Percentiles rank a stretch among this genome's conserved stretches.
These are phyloP conservation scores for Aspergillus arachidicola DNA, from an alignment of 2,329 filamentous ascomycete genomes.

Conservation along the genomic window DNA sequence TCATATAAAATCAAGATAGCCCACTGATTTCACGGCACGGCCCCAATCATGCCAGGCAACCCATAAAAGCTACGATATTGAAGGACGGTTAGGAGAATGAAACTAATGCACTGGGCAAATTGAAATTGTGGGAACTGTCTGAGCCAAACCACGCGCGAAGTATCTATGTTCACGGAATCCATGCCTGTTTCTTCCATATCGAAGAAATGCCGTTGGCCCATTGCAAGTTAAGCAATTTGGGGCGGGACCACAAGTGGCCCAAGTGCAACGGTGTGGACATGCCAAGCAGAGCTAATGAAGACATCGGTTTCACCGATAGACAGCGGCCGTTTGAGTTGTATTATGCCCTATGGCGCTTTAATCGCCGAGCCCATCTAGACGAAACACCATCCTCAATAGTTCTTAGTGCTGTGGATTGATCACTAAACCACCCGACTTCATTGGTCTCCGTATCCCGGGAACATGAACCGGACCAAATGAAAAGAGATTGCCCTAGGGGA, in stretches of 20 bases:
- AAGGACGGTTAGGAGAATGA: constrained; percentile 10
- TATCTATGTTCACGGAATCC: background rate
- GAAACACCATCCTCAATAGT: constrained; percentile 14
- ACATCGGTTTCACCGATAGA: constrained; percentile 16
- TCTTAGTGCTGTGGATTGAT: constrained; percentile 14
- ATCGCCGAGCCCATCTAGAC: constrained; percentile 15
- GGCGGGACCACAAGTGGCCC: constrained; percentile 6
- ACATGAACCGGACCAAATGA: background rate
- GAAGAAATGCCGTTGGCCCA: constrained; percentile 6
- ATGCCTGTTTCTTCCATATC: constrained; percentile 1
- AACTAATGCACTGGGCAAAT: constrained; percentile 19
- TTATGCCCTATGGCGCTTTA: background rate
- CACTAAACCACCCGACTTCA: constrained; percentile 14
- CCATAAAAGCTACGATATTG: constrained; percentile 9
- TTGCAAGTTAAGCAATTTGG: constrained; percentile 15
- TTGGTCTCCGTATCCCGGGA: constrained; percentile 7
- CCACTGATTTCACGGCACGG: background rate
- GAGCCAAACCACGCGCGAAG: background rate
- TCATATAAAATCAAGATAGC: constrained; percentile 16
- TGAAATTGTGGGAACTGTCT: constrained; percentile 13
- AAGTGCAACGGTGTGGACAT: constrained; percentile 9
- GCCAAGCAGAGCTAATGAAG: constrained; percentile 14
- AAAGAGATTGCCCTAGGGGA: background rate
- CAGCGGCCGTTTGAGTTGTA: constrained; percentile 17
- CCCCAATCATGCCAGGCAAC: background rate